Evolutionary conservation across 805 yeast species (phyloP), one percentile per base, ranked within the genome.

Genomic region (Yamadazyma tumulicola): DNA sequence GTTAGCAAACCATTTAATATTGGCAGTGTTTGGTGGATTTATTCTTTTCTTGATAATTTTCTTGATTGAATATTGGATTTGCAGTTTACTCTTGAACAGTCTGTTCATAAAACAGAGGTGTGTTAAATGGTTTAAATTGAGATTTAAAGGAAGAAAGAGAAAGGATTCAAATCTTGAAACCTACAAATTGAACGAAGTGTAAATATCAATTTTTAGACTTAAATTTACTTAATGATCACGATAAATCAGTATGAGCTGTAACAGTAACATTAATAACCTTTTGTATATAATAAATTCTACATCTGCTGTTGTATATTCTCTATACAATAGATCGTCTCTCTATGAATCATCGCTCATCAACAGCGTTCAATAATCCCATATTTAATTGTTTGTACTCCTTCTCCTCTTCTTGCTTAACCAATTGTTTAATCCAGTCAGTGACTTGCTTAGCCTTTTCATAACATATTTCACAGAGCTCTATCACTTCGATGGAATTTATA

Each of bases 21-120:
- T 81, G 25, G 81, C 88, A 18, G 85, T 86, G 2, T 51, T 83
- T 26, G 75, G 74, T 10, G 95, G 96, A 1, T 79, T 83, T 45
- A 41, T 74, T 12, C 51, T 81, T 31, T 88, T 80, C 3, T 58
- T 57, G 7, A 33, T 51, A 2, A 39, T 67, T 3, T 61, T 67
- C 30, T 53, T 49, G 35, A 11, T 39, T 17, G 73, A 67, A 45
- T 67, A 63, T 52, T 54, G 62, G 45, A 56, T 67, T 32, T 67
- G 66, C 43, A 50, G 51, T 20, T 59, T 61, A 54, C 55, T 64
- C 29, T 46, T 55, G 19, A 31, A 23, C 26, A 14, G 27, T n/a
- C 14, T 28, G 16, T 26, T 19, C 16, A 4, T 38, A 3, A 38
- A 38, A 12, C 23, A 26, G 30, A 37, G 22, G 23, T 3, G 33